These are phyloP conservation scores for Bipolaris sorokiniana DNA, from an alignment of 2,329 filamentous ascomycete genomes.

Conservation along the genomic window DNA sequence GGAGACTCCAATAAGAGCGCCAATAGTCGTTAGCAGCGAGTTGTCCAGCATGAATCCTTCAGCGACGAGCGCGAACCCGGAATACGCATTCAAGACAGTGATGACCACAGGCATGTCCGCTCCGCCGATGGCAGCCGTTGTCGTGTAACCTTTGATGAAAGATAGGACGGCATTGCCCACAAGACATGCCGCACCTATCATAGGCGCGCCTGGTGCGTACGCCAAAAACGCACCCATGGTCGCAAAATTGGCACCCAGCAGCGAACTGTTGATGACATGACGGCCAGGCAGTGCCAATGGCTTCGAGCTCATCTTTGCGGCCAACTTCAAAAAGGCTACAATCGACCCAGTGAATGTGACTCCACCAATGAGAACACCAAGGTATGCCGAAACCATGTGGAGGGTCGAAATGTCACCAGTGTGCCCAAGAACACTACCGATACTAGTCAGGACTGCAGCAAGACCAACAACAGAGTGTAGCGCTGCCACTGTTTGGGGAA, in stretches of 20 bases:
- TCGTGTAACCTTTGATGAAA: constrained; percentile 86
- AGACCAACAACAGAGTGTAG: constrained; percentile 89
- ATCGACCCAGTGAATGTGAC: constrained; percentile 92
- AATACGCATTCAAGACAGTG: constrained; percentile 88
- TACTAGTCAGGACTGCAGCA: constrained; percentile 85
- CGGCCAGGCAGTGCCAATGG: constrained; percentile 75
- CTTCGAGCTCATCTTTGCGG: constrained; percentile 79
- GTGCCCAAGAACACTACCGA: constrained; percentile 81
- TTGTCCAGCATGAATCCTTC: constrained; percentile 94
- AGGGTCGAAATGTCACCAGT: constrained; percentile 75
- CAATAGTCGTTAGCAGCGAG: constrained; percentile 80
- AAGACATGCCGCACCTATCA: constrained; percentile 78
- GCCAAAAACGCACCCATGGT: constrained; percentile 85
- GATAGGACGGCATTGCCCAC: constrained; percentile 77
- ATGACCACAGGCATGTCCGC: constrained; percentile 94
- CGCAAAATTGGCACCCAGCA: constrained; percentile 77
- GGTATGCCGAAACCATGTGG: constrained; percentile 83
- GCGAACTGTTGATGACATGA: constrained; percentile 74
- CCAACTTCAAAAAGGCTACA: constrained; percentile 86
- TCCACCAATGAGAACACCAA: constrained; percentile 83
- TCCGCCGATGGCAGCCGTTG: constrained; percentile 87
- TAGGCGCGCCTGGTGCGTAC: constrained; percentile 78
- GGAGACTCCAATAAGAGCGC: constrained; percentile 84
- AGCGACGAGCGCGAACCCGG: constrained; percentile 85
- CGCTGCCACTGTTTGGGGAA: constrained; percentile 88